A percentile compares a stretch with the other conserved stretches of the same genome.
These are phyloP conservation scores for Fusarium sp. DNA, from an alignment of 2,329 filamentous ascomycete genomes.

Conservation along the genomic window DNA sequence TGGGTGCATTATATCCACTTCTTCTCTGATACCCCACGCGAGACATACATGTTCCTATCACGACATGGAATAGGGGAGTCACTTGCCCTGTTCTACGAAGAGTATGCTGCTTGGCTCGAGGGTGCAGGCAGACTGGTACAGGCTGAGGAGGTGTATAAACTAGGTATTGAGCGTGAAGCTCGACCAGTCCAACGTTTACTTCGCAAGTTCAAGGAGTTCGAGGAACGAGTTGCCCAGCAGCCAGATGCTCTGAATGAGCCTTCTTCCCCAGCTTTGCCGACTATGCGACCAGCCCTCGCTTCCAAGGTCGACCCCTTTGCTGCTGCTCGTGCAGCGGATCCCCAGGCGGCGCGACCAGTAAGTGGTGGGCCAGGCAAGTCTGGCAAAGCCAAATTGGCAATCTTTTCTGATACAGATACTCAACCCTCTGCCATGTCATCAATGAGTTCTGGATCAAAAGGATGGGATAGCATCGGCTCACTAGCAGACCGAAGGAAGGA, in stretches of 20 bases:
- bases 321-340: conserved; percentile 67
- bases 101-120: conserved; percentile 95
- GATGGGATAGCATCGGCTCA: conserved; percentile 93
- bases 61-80: conserved; percentile 88
- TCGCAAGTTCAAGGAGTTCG: conserved; percentile 93
- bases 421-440: conserved; percentile 69
- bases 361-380: conserved; percentile 70
- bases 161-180: conserved; percentile 91
- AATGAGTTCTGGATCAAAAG: conserved; percentile 70
- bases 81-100: conserved; percentile 94
- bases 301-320: conserved; percentile 89
- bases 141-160: conserved; percentile 91
- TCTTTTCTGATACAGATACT: conserved; percentile 85
- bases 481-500: conserved; percentile 93
- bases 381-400: conserved; percentile 84
- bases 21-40: conserved; percentile 92
- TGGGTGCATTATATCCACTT: conserved; percentile 96
- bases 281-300: conserved; percentile 83
- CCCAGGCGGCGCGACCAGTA: conserved; percentile 72
- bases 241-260: conserved; percentile 75
- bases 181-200: conserved; percentile 83
- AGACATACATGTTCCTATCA: conserved; percentile 91
- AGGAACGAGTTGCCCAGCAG: conserved; percentile 78
- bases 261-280: conserved; percentile 87
- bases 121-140: conserved; percentile 85